Evolutionary conservation across 2,329 filamentous ascomycete species (phyloP), one percentile per base, ranked within the genome.

Genomic region (Dactylellina cionopaga): DNA sequence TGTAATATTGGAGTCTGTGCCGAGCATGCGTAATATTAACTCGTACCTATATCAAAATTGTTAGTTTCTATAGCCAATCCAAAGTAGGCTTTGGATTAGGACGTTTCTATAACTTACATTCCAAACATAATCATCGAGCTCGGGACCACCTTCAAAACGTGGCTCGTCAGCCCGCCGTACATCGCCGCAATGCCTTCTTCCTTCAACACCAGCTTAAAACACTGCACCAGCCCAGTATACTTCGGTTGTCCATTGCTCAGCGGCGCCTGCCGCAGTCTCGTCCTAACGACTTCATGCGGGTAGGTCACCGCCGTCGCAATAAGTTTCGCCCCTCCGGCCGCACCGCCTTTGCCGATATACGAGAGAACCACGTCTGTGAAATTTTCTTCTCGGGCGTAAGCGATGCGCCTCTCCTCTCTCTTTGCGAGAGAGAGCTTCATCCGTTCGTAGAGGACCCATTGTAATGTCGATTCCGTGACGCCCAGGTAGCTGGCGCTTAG

Each of bases 61-160:
- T 19, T 9, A 46, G 37, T 46, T 24, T 43, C 29, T 41, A 15
- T 22, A 35, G 17, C 31, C 39, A 35, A n/a, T n/a, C n/a, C n/a
- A n/a, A n/a, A n/a, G n/a, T n/a, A n/a, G n/a, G n/a, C n/a, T n/a
- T n/a, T n/a, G n/a, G n/a, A n/a, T n/a, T n/a, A n/a, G n/a, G n/a
- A 15, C 35, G 58, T 17, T 5, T 1, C 22, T 22, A 64, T 55
- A 31, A 66, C 78, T 79, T 84, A 96, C 84, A 95, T 95, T 81
- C 92, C 92, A 80, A 97, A 96, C 91, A 96, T 97, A 80, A 98
- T 96, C 76, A 91, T 92, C 5, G 94, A 92, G 76, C 91, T 95
- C 0, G 94, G 94, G 4, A 97, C 93, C 5, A 93, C 93, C 74
- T 93, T 75, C 81, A 97, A 87, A 77, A 98, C 87, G 79, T 98